Evolutionary conservation across 768 basidiomycete genomes (phyloP), one percentile per base, ranked within the genome.

Genomic region (Amanita phalloides): DNA sequence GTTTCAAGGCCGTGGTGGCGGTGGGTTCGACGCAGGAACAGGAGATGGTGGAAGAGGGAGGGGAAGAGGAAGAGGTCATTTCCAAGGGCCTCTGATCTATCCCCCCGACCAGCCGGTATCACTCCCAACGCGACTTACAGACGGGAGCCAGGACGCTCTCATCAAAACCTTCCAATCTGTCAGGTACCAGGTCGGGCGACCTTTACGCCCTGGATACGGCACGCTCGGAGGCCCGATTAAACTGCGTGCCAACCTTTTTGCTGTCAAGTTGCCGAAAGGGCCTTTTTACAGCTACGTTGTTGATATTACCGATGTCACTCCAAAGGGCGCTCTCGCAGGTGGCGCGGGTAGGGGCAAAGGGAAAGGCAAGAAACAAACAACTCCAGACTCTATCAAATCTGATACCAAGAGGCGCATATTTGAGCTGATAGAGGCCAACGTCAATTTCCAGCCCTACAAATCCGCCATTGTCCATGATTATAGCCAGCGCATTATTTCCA

Each of bases 221-320:
- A 79, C 72, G 0, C 54, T 64, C 4, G 81, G 82, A 21, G 67
- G 45, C 9, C 55, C 69, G 0, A 71, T 79, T 56, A 73, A 63
- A 0, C 62, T 85, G 8, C 72, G 84, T 1, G 71, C 82, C 20
- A 86, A 85, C 60, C 82, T 83, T 64, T 84, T 83, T 61, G 59
- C 78, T 0, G 57, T 85, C 7, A 71, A 61, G 28, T 58, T 76
- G n/a, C 71, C 72, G 1, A 70, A 72, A 41, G 69, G 69, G 0
- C 66, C 68, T 0, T 60, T 81, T 4, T 79, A 75, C 58, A 80
- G 84, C 53, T 86, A 86, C 57, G 62, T 62, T 14, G 71, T 84
- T 26, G 59, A 71, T 0, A 77, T 84, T 28, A 64, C 71, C 6
- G 81, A 82, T 0, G 17, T 17, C 17, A 17, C 17, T 17, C 67